Base-by-base conservation (phyloP, 352 stramenopile species). In the Phytophthora ohioensis region DNA sequence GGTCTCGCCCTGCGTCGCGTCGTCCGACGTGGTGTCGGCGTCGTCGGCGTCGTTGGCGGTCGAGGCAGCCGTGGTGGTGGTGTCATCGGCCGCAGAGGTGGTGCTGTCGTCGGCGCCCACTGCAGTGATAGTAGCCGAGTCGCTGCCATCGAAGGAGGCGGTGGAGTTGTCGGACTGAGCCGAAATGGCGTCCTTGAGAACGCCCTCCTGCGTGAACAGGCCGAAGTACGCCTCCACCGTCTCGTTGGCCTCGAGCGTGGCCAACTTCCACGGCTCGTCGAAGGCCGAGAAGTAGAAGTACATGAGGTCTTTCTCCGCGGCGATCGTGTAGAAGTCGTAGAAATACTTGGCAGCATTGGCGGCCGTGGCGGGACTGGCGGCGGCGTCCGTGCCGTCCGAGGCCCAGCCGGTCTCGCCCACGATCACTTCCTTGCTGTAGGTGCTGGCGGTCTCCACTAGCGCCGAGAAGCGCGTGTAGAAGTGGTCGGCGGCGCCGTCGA, bases 221-320 rank as follows among this genome's bases (percentile, higher is more conserved):
- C 85, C 85, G 53, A 92, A 92, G 71, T 91, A 88, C 36, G 81
- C 83, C 73, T 92, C 85, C 46, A 90, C 83, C 32, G 84, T 90
- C 57, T 78, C 73, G 71, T 89, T 81, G 45, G 73, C 80, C 21
- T 72, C 68, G 30, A 80, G 75, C 35, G 70, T 81, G 34, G 70
- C 61, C 59, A 89, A 67, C 70, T 91, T 90, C 82, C 84, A 93
- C 32, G 68, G 46, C 62, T 83, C 78, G 69, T 92, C 85, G 54
- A 89, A 91, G 49, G 67, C 84, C 17, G 80, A 80, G 64, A 91
- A 93, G 71, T 88, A 93, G 59, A 79, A 93, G 78, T 91, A 93
- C 57, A 64, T 73, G 15, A 87, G 58, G 32, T 82, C 57, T 38
- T 88, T 78, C 55, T 79, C 61, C 47, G 68, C 65, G 0, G 86